A percentile compares a stretch with the other conserved stretches of the same genome.
Conservation (phyloP, 176 grass and related monocot genomes). For the Triticum turgidum region DNA sequence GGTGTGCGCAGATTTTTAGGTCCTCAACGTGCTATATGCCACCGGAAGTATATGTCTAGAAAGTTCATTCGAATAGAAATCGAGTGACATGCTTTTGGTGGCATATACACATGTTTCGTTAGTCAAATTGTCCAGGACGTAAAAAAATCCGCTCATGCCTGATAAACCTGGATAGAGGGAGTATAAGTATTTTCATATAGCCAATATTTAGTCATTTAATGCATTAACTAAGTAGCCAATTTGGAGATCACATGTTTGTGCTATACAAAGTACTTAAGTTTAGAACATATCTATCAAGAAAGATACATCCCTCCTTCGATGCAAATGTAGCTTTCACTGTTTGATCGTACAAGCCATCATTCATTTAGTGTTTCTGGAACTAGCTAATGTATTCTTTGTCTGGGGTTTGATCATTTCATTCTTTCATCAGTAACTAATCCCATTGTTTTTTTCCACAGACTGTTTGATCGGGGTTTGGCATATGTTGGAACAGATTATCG, state of each 20-base stretch:
- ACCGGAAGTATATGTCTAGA: background rate
- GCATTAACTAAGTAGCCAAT: background rate
- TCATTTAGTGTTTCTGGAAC: conserved; percentile 4
- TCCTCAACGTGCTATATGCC: background rate
- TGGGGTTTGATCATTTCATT: background rate
- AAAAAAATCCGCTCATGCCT: background rate
- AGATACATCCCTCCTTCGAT: conserved; percentile 19
- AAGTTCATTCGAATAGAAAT: background rate
- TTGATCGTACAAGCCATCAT: background rate
- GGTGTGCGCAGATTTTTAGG: too few relatives aligned
- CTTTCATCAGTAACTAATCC: background rate
- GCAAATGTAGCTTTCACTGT: conserved; percentile 23
- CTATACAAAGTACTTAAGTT: background rate
- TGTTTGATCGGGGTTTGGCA: conserved; percentile 93
- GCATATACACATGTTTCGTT: background rate
- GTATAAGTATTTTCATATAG: background rate
- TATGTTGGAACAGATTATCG: conserved; percentile 97
- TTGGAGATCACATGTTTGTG: background rate
- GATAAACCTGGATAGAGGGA: background rate
- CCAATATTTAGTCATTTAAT: background rate
- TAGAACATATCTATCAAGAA: background rate
- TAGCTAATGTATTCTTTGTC: background rate
- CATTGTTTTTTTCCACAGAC: conserved; percentile 43
- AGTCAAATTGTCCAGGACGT: background rate
- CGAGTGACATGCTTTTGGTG: background rate